Evolutionary conservation across 768 basidiomycete genomes (phyloP).

Genomic region (Calocybe indica): DNA sequence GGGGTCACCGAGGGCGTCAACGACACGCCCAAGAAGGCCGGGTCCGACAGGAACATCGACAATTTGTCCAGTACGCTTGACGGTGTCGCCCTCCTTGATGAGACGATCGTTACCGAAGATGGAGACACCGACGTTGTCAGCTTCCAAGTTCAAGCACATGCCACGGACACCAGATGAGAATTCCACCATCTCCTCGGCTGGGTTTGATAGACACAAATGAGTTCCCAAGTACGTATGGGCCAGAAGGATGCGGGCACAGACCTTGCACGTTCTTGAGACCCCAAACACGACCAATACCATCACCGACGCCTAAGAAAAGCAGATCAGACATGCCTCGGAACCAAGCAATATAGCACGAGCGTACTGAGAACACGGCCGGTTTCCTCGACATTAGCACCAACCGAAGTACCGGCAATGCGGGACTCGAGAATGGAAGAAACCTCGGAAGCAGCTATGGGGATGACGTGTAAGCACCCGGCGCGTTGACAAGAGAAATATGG

Average conservation of each 20-base stretch:
- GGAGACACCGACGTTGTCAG: conserved; percentile 99
- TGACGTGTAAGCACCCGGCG: conserved; percentile 27
- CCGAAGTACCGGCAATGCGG: conserved; percentile 88
- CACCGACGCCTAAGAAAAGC: conserved; percentile 78
- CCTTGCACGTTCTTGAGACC: conserved; percentile 98
- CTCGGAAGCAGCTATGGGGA: conserved; percentile 84
- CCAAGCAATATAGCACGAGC: conserved; percentile 23
- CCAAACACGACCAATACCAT: conserved; percentile 99
- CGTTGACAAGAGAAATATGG: conserved; percentile 11
- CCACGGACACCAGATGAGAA: conserved; percentile 99
- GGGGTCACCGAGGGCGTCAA: conserved; percentile 99
- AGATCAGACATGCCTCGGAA: conserved; percentile 13
- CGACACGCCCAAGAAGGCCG: conserved; percentile 95
- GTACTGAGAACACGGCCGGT: conserved; percentile 97
- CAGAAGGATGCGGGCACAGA: conserved; percentile 21
- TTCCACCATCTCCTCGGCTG: conserved; percentile 99
- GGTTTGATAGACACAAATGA: conserved; percentile 12
- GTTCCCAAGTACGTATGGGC: not conserved
- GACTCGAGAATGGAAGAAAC: conserved; percentile 99
- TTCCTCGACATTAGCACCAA: conserved; percentile 96
- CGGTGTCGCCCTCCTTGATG: conserved; percentile 99
- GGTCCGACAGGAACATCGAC: conserved; percentile 99
- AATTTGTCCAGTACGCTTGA: conserved; percentile 99
- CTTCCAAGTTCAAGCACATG: conserved; percentile 99
- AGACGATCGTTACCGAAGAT: conserved; percentile 97